phyloP scores from a whole-genome alignment of 1,284 basidiomycete species.

The Amylostereum chailletii region DNA sequence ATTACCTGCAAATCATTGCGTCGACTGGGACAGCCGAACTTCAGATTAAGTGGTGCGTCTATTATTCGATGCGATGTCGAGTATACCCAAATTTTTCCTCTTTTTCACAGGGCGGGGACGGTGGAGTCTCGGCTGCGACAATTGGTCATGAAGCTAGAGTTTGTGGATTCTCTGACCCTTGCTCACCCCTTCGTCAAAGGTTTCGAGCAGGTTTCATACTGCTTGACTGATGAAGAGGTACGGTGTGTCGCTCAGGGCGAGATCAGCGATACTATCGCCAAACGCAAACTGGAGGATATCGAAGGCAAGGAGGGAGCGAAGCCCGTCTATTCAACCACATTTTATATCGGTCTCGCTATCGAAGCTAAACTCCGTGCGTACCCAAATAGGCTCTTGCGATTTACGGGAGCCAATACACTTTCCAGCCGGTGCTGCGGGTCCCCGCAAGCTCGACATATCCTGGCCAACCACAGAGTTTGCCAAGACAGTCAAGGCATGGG shows the following conservation, averaged over 20 bases:
- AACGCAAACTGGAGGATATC: conserved; percentile 75
- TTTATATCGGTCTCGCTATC: conserved; percentile 93
- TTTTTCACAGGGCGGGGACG: conserved; percentile 67
- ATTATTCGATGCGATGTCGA: conserved; percentile 2
- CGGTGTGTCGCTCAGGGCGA: conserved; percentile 87
- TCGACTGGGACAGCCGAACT: conserved; percentile 77
- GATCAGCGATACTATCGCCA: conserved; percentile 61
- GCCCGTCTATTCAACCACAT: conserved; percentile 86
- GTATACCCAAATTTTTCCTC: no score
- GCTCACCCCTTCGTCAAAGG: conserved; percentile 96
- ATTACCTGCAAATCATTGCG: conserved; percentile 97
- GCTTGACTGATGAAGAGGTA: conserved; percentile 81
- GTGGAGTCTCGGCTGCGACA: conserved; percentile 97
- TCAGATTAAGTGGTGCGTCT: conserved; percentile 87
- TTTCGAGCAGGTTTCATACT: conserved; percentile 83
- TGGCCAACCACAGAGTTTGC: conserved; percentile 96
- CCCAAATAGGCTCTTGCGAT: conserved; percentile 7
- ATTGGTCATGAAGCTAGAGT: conserved; percentile 96
- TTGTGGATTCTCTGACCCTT: conserved; percentile 82
- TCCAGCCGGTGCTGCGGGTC: conserved; percentile 58
- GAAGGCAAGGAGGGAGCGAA: conserved; percentile 71
- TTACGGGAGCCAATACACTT: no score
- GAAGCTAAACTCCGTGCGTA: conserved; percentile 83
- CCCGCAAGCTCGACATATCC: conserved; percentile 88
- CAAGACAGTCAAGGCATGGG: conserved; percentile 94